phyloP scores from a whole-genome alignment of 345 rosid genomes.

The Triadica sebifera region DNA sequence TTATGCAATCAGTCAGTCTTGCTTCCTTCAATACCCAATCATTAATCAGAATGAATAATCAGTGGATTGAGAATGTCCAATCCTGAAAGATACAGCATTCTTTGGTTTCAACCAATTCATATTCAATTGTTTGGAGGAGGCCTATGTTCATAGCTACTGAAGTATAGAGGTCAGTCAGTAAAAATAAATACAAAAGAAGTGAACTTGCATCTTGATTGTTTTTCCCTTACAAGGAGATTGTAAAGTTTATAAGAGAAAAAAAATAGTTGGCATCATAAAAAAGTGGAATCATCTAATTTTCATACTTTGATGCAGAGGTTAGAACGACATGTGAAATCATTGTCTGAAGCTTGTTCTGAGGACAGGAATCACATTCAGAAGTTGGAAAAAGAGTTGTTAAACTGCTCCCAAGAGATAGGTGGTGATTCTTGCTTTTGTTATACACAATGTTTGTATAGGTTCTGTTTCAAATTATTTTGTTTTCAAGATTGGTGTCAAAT shows the following conservation, averaged over 20 bases:
- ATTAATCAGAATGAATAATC: too few species aligned
- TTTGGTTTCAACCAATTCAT: background rate
- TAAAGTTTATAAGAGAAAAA: background rate
- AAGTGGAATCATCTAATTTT: conserved; percentile 5
- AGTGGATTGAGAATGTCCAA: too few species aligned
- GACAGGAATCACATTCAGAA: conserved; percentile 51
- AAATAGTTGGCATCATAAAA: background rate
- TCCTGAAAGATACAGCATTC: background rate
- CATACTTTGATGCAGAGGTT: conserved; percentile 45
- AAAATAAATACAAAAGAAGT: background rate
- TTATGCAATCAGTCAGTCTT: too few species aligned
- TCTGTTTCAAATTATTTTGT: background rate
- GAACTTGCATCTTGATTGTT: background rate
- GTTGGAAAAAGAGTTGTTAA: conserved; percentile 69
- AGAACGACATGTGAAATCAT: conserved; percentile 53
- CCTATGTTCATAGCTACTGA: background rate
- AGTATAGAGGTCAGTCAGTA: background rate
- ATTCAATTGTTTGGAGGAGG: background rate
- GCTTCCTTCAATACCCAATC: too few species aligned
- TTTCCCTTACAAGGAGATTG: background rate
- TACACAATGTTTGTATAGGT: background rate
- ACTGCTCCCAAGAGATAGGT: conserved; percentile 89
- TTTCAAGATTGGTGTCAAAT: background rate
- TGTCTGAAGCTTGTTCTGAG: conserved; percentile 55
- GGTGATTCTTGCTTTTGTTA: conserved; percentile 19